These are phyloP conservation scores for Cystobasidium sp. DNA, from an alignment of 1,284 basidiomycete genomes.

Conservation along the genomic window DNA sequence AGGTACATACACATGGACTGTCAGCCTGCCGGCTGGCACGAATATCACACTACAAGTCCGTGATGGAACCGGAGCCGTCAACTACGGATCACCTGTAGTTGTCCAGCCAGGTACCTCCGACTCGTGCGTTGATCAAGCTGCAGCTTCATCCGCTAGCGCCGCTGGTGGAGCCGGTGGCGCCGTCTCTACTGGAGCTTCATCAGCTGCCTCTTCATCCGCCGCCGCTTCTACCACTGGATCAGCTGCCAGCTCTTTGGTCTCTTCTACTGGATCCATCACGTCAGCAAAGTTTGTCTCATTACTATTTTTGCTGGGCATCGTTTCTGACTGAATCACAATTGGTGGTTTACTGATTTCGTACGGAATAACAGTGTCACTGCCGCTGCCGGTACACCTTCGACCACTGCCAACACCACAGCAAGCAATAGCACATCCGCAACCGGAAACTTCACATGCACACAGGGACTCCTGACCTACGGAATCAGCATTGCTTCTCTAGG, in stretches of 20 bases:
- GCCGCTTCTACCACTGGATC: slow-evolving; percentile 15
- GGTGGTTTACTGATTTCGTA: slow-evolving; percentile 8
- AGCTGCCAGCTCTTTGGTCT: neutral
- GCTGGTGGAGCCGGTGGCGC: slow-evolving; percentile 10
- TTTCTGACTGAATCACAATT: neutral
- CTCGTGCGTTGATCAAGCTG: slow-evolving; percentile 34
- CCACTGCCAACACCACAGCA: slow-evolving; percentile 13
- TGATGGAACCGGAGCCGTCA: slow-evolving; percentile 50
- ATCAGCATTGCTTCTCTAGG: slow-evolving; percentile 25
- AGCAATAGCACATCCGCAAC: slow-evolving; percentile 3
- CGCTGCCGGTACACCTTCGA: slow-evolving; percentile 38
- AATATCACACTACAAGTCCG: slow-evolving; percentile 53
- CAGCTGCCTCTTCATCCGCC: neutral
- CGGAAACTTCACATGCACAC: slow-evolving; percentile 39
- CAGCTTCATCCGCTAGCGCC: slow-evolving; percentile 12
- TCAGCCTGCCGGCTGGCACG: slow-evolving; percentile 53
- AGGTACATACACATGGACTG: slow-evolving; percentile 52
- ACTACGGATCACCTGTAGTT: slow-evolving; percentile 26
- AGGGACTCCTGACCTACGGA: slow-evolving; percentile 38
- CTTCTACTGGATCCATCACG: slow-evolving; percentile 20
- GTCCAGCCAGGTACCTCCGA: slow-evolving; percentile 29
- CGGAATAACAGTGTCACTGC: slow-evolving; percentile 33
- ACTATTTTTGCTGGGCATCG: slow-evolving; percentile 1
- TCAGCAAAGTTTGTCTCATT: slow-evolving; percentile 30
- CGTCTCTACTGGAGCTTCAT: neutral